phyloP scores from a whole-genome alignment of 78 protist genomes.

The Salpingoeca rosetta region DNA sequence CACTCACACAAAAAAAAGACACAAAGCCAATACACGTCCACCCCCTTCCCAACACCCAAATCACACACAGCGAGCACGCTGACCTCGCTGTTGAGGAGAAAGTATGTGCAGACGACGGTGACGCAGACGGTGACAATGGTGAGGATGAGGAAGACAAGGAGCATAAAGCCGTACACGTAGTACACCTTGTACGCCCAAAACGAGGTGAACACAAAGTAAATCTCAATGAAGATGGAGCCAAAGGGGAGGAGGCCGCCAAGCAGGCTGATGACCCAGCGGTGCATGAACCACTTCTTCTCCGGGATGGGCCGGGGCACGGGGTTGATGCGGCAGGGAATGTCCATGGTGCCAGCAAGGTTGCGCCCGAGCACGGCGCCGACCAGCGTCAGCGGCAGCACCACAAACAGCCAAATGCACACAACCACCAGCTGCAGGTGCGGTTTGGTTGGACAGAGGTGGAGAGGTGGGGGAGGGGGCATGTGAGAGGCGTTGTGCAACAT shows the following conservation, averaged over 20 bases:
- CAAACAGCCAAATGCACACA: slow-evolving; percentile 49
- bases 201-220: slow-evolving; percentile 81
- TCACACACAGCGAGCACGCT: slow-evolving; percentile 71
- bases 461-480: not conserved
- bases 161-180: slow-evolving; percentile 83
- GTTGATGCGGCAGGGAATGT: slow-evolving; percentile 38
- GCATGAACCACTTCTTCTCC: slow-evolving; percentile 39
- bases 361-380: slow-evolving; percentile 76
- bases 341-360: slow-evolving; percentile 12
- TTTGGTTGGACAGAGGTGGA: not conserved
- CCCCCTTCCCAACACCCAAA: not conserved
- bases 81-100: slow-evolving; percentile 79
- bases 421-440: slow-evolving; percentile 8
- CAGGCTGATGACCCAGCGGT: slow-evolving; percentile 5
- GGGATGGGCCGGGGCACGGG: slow-evolving; percentile 71
- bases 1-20: too few relatives aligned
- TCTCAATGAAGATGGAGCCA: slow-evolving; percentile 83
- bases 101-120: slow-evolving; percentile 63
- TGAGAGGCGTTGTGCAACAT: not conserved
- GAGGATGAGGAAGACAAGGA: slow-evolving; percentile 61
- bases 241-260: slow-evolving; percentile 82
- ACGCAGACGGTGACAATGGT: slow-evolving; percentile 67
- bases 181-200: slow-evolving; percentile 91
- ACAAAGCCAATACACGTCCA: too few relatives aligned
- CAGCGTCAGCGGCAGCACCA: slow-evolving; percentile 65